Evolutionary conservation across 805 yeast genomes (phyloP), one percentile per base, ranked within the genome.

Genomic region (Geotrichum ghanense): DNA sequence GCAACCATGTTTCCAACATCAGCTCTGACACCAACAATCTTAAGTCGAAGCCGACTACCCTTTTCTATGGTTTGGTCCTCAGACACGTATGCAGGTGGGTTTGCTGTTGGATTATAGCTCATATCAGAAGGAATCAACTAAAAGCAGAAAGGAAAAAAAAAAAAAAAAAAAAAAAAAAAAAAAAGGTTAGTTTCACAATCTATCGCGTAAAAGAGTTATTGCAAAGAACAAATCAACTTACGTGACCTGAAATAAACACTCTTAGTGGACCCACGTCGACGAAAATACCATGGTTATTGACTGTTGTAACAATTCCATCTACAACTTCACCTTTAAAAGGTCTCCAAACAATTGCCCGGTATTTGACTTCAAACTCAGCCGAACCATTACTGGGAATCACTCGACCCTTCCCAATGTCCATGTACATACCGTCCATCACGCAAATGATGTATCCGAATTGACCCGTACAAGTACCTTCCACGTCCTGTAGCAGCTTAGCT

Each of bases 271-370:
- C 98, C 23, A 92, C 98, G 65, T 92, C 97, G 34, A 95, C 97
- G 63, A 92, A 92, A 54, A 92, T 87, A 6, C 98, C 98, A 81
- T 90, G 83, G 78, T 87, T 64, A 83, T 87, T 69, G 43, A 95
- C 97, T 25, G 86, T 84, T 12, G 95, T 84, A 14, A 92, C 97
- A 21, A 90, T 80, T 3, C 94, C 98, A 65, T 92, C 98, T 22
- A 92, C 97, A 5, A 92, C 98, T 66, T 92, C 98, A 27, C 97
- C 98, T 59, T 92, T 92, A 69, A 92, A 92, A 3, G 98, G 98
- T 60, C 90, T 84, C 94, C 96, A 92, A 26, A 92, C 97, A 45
- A 92, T 89, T 0, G 98, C 98, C 56, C 95, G 73, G 64, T 92
- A 92, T 65, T 87, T 86, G 46, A 92, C 97, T 56, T 87, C 95